These are phyloP conservation scores for Hypoxylon sp. DNA, from an alignment of 2,329 filamentous ascomycete genomes.

Conservation along the genomic window DNA sequence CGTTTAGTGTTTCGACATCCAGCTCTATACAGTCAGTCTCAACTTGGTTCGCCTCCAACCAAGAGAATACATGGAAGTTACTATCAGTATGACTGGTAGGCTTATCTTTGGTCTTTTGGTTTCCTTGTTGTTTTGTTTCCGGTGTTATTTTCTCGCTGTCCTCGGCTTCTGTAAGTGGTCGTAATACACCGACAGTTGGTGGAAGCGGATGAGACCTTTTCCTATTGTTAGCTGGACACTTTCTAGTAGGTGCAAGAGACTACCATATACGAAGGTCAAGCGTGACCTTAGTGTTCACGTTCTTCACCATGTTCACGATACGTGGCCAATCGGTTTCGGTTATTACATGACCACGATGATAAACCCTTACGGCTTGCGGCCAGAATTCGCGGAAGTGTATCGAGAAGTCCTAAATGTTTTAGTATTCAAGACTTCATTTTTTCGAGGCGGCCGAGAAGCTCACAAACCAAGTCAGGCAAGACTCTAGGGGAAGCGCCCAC, in stretches of 20 bases:
- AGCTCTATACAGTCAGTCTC: not conserved
- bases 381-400: slow-evolving; percentile 49
- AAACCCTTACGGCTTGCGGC: slow-evolving; percentile 45
- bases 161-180: slow-evolving; percentile 16
- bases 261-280: slow-evolving; percentile 43
- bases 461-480: slow-evolving; percentile 50
- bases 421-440: not conserved
- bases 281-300: slow-evolving; percentile 35
- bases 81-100: slow-evolving; percentile 3
- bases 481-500: slow-evolving; percentile 47
- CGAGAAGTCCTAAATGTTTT: slow-evolving; percentile 42
- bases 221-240: slow-evolving; percentile 8
- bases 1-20: slow-evolving; percentile 11
- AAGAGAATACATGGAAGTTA: slow-evolving; percentile 45
- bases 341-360: slow-evolving; percentile 31
- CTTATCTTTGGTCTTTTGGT: not conserved
- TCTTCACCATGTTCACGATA: slow-evolving; percentile 39
- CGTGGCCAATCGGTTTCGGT: slow-evolving; percentile 43
- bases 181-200: slow-evolving; percentile 31
- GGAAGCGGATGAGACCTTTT: slow-evolving; percentile 35
- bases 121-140: not conserved
- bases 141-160: not conserved
- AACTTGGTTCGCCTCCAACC: slow-evolving; percentile 25
- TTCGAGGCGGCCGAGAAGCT: slow-evolving; percentile 18
- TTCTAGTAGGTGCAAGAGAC: not conserved